Conservation (phyloP, 1,139 yeast genomes). For the Scheffersomyces segobiensis region DNA sequence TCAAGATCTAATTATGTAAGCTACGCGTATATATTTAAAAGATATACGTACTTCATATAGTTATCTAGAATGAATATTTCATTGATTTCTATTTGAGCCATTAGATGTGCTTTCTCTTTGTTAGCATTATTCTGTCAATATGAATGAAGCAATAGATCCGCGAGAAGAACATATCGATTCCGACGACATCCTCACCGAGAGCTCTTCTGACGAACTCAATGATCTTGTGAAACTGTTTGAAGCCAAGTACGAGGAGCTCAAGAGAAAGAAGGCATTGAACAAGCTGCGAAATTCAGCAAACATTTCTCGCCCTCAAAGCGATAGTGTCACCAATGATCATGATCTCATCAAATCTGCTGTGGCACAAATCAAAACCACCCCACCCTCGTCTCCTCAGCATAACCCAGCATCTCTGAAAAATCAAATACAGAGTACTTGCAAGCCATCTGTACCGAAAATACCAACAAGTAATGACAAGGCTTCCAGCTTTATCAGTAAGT, state of each 20-base stretch:
- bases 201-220: slow-evolving; percentile 23
- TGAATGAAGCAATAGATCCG: slow-evolving; percentile 8
- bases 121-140: neutral
- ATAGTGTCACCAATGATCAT: neutral
- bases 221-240: slow-evolving; percentile 24
- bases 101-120: neutral
- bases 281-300: slow-evolving; percentile 1
- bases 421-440: neutral
- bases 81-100: neutral
- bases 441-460: neutral
- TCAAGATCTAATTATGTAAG: neutral
- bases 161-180: slow-evolving; percentile 11
- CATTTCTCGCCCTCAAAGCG: neutral
- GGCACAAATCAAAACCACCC: neutral
- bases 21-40: neutral
- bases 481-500: slow-evolving; percentile 11
- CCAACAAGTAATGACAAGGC: slow-evolving; percentile 2
- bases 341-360: neutral
- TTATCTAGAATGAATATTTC: neutral
- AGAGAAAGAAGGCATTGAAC: slow-evolving; percentile 13
- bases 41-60: neutral
- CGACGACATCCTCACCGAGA: slow-evolving; percentile 22
- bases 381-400: neutral
- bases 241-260: slow-evolving; percentile 16
- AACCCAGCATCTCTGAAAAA: neutral